These are phyloP conservation scores for Cyclotella choctawhatcheeana DNA, from an alignment of 108 stramenopile genomes.

Conservation along the genomic window DNA sequence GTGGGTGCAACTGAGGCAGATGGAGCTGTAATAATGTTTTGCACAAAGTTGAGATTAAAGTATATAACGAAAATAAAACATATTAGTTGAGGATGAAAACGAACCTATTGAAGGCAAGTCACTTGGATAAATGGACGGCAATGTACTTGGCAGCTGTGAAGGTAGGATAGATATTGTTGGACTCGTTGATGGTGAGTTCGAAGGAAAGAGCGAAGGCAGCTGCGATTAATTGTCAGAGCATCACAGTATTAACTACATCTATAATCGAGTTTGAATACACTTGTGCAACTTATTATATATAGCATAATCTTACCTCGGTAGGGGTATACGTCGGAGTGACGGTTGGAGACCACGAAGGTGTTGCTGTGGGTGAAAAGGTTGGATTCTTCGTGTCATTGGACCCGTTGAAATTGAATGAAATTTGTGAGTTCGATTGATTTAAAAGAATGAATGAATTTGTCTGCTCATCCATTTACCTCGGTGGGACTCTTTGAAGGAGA, in stretches of 20 bases:
- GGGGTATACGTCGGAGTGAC: too few relatives aligned
- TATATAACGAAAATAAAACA: neutral
- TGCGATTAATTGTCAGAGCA: too few relatives aligned
- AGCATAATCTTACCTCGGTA: too few relatives aligned
- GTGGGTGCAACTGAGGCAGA: neutral
- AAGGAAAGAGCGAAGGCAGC: neutral
- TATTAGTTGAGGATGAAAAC: neutral
- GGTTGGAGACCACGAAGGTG: too few relatives aligned
- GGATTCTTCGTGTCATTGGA: too few relatives aligned
- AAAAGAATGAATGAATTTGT: neutral
- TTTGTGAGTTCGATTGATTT: neutral
- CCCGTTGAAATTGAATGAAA: neutral
- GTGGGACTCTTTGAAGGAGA: neutral
- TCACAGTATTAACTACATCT: too few relatives aligned
- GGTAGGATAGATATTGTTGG: neutral
- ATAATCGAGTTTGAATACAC: too few relatives aligned
- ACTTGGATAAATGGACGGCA: neutral
- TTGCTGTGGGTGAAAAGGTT: too few relatives aligned
- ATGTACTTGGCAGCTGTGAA: neutral
- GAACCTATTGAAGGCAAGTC: conserved; percentile 1
- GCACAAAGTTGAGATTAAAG: neutral
- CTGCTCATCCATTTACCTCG: neutral
- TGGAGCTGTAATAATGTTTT: neutral
- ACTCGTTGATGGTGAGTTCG: neutral
- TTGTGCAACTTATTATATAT: neutral